Base-by-base conservation (phyloP, 2,329 filamentous ascomycete species). In the Bipolaris gigantea region DNA sequence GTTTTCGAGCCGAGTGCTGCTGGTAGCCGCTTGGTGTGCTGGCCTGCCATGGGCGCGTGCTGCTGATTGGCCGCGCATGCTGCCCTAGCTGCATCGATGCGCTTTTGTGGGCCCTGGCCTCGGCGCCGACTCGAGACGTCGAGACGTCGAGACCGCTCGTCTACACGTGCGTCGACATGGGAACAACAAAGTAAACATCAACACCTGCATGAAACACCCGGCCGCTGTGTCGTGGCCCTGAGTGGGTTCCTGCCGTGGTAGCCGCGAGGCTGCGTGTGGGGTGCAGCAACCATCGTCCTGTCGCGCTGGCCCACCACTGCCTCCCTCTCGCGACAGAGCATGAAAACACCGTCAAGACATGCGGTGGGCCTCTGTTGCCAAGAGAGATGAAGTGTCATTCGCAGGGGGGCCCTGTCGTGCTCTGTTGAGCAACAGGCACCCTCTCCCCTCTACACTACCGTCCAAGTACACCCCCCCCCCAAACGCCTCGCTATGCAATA, bases 401-500 rank as follows among this genome's bases (percentile, higher is more conserved):
- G 43, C 53, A 55, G 48, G 52, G 48, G 45, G 46, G 39, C 42
- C 48, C 52, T 51, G 52, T 41, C 23, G 35, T 47, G 32, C 52
- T 34, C 13, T 32, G 23, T 38, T 41, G 10, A 48, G 25, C 34
- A 43, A 40, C 32, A 27, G 35, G 23, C 42, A 43, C 25, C n/a
- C 15, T n/a, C 35, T 54, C 35, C 25, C 18, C 27, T n/a, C n/a
- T n/a, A n/a, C n/a, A n/a, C n/a, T n/a, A n/a, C n/a, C n/a, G n/a
- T n/a, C n/a, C n/a, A n/a, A n/a, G 23, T 40, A 23, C 40, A 56
- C 44, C 50, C 56, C 61, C 44, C 50, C 56, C 61, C 53, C 67
- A 68, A 68, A 73, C 71, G 64, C 71, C 71, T 63, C 71, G 70
- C 71, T 74, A 73, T 74, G 71, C 67, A 67, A 62, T 64, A 58